Conservation (phyloP, 2,329 filamentous ascomycete genomes). For the Diplodia corticola region DNA sequence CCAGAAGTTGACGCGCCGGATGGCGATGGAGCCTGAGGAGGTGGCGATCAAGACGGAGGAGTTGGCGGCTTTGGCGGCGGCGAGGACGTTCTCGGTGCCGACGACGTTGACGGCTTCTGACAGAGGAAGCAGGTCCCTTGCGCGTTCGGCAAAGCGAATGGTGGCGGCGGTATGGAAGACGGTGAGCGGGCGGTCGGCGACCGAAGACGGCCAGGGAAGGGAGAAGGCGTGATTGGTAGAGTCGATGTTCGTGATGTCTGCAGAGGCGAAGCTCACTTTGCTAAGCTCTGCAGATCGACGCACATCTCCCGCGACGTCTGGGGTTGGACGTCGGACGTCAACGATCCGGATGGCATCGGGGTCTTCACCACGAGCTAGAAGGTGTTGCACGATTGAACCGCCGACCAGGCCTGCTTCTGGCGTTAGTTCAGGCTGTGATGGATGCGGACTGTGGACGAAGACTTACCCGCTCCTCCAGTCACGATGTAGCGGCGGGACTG, state of each 20-base stretch:
- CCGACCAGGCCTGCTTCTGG: conserved; percentile 53
- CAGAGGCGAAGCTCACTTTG: conserved; percentile 47
- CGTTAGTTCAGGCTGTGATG: background rate
- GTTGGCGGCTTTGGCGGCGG: conserved; percentile 48
- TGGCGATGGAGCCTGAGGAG: conserved; percentile 52
- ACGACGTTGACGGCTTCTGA: conserved; percentile 52
- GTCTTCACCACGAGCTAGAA: conserved; percentile 55
- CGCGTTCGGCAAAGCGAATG: conserved; percentile 55
- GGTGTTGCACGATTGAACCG: conserved; percentile 55
- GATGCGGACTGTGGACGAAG: background rate
- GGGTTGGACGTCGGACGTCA: conserved; percentile 46
- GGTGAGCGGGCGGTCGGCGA: conserved; percentile 51
- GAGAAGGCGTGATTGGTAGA: conserved; percentile 51
- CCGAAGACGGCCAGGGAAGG: conserved; percentile 47
- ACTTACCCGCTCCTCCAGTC: conserved; percentile 40
- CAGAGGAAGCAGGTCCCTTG: conserved; percentile 47
- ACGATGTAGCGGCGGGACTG: conserved; percentile 43
- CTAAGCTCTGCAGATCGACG: conserved; percentile 41
- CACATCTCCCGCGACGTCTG: conserved; percentile 42
- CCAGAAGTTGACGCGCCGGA: conserved; percentile 46
- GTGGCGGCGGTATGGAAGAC: conserved; percentile 60
- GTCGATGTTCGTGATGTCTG: conserved; percentile 52
- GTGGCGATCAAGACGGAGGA: conserved; percentile 56
- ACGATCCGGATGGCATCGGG: conserved; percentile 55
- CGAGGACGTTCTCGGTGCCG: conserved; percentile 53